These are phyloP conservation scores for Cenchrus fungigraminus DNA, from an alignment of 176 grass and related monocot species.

Conservation along the genomic window DNA sequence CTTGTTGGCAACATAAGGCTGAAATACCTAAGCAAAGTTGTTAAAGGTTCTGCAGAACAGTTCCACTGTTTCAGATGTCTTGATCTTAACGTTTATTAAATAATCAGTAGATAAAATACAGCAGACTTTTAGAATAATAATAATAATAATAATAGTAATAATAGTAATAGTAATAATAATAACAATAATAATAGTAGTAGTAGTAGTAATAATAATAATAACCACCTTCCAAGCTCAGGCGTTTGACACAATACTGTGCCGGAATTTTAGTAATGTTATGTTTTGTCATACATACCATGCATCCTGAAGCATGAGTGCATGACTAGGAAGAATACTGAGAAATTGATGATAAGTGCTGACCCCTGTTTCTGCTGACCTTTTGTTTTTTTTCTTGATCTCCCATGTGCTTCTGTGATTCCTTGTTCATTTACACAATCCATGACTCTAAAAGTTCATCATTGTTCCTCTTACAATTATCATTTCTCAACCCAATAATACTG, in stretches of 20 bases:
- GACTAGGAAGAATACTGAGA: conserved; percentile 5
- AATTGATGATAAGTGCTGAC: conserved; percentile 23
- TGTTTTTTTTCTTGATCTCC: not conserved
- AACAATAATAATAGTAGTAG: no score
- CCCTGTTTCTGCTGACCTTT: not conserved
- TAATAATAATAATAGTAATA: not conserved
- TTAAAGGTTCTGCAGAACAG: not conserved
- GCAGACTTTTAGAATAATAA: not conserved
- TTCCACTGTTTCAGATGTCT: not conserved
- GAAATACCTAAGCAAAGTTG: not conserved
- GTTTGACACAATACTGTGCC: not conserved
- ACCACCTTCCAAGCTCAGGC: not conserved
- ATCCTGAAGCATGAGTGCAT: not conserved
- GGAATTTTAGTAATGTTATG: no score
- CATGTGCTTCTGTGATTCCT: not conserved
- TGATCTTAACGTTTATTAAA: not conserved
- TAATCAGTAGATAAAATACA: conserved; percentile 7
- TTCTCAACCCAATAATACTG: not conserved
- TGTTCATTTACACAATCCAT: not conserved
- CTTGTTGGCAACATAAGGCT: conserved; percentile 8
- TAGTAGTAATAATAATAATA: not conserved
- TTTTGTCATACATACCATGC: not conserved
- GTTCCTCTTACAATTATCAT: not conserved
- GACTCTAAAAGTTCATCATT: not conserved
- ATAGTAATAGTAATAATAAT: no score